Evolutionary conservation across 164 flowering plant species (phyloP), one percentile per base, ranked within the genome.

Genomic region (Nelumbo lutea): DNA sequence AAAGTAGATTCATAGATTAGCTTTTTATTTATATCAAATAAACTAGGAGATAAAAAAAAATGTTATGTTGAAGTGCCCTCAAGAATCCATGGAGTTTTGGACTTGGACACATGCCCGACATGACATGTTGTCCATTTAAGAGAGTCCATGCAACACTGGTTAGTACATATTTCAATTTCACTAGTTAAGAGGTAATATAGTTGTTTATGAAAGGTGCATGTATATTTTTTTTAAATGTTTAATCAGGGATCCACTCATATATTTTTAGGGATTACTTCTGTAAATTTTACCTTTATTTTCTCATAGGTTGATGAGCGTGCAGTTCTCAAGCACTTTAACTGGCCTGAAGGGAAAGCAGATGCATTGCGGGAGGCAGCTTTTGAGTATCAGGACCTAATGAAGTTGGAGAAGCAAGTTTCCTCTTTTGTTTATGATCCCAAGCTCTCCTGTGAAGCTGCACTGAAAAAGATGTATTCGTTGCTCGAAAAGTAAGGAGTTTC

Each of bases 271-370:
- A 50, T 10, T 7, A 1, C 9, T 48, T 5, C 1, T 14, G 4
- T 0, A 51, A 27, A 6, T 55, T n/a, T 55, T 55, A 4, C 60
- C 6, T 42, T 52, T 11, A 3, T 9, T 64, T 66, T 9, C 42
- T 3, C n/a, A 65, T 39, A 95, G 99, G 98, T 93, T 66, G 99
- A 96, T 75, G 98, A 96, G 79, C 85, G 96, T 61, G 98, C 97
- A 11, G 99, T 93, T 52, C 93, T 96, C 27, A 96, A 96, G 85
- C 97, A 96, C 80, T 96, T 96, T 64, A 98, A 96, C 73, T 96
- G 99, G 99, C 97, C 99, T 57, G 98, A 96, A 80, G 87, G 90
- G 14, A 96, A 93, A 81, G 98, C 98, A 47, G 99, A 96, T 80
- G 97, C 97, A 66, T 69, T 93, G 47, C 84, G 99, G 76, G 99